Evolutionary conservation across 2,329 filamentous ascomycete genomes (phyloP).

Genomic region (Aspergillus alliaceus): DNA sequence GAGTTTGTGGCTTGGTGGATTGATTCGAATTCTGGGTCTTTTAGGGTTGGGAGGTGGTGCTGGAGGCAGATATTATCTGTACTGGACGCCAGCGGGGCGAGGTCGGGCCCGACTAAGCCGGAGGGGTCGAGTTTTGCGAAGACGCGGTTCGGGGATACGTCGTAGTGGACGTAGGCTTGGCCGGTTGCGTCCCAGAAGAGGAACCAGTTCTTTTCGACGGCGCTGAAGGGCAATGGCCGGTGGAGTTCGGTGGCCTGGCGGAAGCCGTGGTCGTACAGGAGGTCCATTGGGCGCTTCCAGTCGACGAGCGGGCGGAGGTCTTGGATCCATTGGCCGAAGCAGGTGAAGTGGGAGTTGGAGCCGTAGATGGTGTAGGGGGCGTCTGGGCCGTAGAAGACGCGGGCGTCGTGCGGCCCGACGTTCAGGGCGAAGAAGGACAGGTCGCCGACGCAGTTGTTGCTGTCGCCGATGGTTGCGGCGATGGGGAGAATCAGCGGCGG

Average conservation of each 20-base stretch:
- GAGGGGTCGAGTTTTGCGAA: conserved; percentile 50
- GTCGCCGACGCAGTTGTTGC: conserved; percentile 48
- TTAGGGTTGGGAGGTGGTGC: conserved; percentile 44
- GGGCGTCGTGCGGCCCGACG: conserved; percentile 59
- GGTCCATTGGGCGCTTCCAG: conserved; percentile 36
- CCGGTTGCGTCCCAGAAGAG: conserved; percentile 57
- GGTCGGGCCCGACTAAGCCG: conserved; percentile 50
- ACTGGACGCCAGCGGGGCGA: conserved; percentile 39
- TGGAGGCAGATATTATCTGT: conserved; percentile 50
- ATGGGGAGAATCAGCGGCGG: conserved; percentile 48
- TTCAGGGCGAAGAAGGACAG: conserved; percentile 45
- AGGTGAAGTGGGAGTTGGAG: conserved; percentile 55
- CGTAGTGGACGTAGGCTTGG: conserved; percentile 54
- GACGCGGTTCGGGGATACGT: conserved; percentile 50
- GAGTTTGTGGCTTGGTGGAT: conserved; percentile 64
- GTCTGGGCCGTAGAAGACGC: conserved; percentile 57
- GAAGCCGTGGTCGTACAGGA: conserved; percentile 38
- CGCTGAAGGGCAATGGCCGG: conserved; percentile 46
- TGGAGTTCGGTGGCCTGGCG: conserved; percentile 51
- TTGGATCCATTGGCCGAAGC: conserved; percentile 59
- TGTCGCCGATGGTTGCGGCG: conserved; percentile 43
- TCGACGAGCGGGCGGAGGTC: conserved; percentile 54
- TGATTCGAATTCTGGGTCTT: conserved; percentile 38
- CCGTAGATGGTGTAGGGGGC: conserved; percentile 55
- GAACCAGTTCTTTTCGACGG: conserved; percentile 64